Base-by-base conservation (phyloP, 2,329 filamentous ascomycete species). In the Claviceps purpurea region DNA sequence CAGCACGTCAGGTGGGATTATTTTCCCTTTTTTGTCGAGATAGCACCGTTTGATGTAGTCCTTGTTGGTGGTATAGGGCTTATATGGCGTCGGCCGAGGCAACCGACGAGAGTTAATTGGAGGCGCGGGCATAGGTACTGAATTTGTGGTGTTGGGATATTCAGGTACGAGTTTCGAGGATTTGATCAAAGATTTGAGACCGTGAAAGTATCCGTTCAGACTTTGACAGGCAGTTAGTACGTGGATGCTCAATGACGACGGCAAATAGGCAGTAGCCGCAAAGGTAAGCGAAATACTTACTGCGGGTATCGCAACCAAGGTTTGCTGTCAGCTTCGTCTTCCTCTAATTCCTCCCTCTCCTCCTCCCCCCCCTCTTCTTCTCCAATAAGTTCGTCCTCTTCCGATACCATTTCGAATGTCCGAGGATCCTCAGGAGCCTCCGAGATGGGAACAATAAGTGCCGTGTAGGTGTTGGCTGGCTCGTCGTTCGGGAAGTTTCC, bases 131-230 rank as follows among this genome's bases (percentile, higher is more conserved):
- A 67, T 63, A 56, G 58, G 69, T 47, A 56, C 68, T 50, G 59
- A 58, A 24, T 60, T 63, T 10, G 62, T 60, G 22, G 55, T 58
- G 42, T 69, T 71, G 14, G 89, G 89, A 59, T 89, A 95, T 64
- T 95, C 89, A 0, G 87, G 78, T 14, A 76, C 70, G 56, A 90
- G 85, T 7, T 82, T 71, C 8, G 73, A 68, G 47, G 78, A 73
- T 26, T 77, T 70, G 2, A 89, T 81, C 53, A 95, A 65, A 0
- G 80, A 79, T 58, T 83, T 79, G 52, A 95, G 74, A 5, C 89
- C 89, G 42, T 85, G 82, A 66, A 87, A 89, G 64, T 91, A 95
- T 45, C 85, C 78, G 58, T 84, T 81, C 51, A 95, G 81, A 59
- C 91, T 94, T 34, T 13, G 8, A 20, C n/a, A 34, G 4, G 40